Evolutionary conservation across 1,284 basidiomycete genomes (phyloP).

Genomic region (Irpex rosettiformis): DNA sequence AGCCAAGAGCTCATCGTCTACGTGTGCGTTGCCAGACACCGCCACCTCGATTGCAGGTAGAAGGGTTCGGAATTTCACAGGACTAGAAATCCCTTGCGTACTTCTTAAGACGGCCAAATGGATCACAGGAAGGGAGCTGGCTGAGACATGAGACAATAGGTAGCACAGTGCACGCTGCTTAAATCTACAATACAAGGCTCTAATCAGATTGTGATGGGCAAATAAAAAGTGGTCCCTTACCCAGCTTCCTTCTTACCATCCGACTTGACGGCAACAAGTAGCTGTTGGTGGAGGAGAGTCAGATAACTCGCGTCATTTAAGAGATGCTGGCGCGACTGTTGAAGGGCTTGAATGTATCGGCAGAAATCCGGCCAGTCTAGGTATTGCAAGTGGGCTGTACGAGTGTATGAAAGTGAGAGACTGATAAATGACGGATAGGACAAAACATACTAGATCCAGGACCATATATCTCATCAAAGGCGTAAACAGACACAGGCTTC

Average conservation of each 20-base stretch:
- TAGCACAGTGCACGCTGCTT: constrained; percentile 77
- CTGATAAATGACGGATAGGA: background rate
- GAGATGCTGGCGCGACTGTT: constrained; percentile 58
- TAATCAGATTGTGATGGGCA: constrained; percentile 9
- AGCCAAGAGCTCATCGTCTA: constrained; percentile 35
- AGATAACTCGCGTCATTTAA: constrained; percentile 68
- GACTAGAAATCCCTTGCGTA: constrained; percentile 59
- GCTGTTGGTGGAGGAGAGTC: constrained; percentile 57
- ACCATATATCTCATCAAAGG: constrained; percentile 83
- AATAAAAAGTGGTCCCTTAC: no score
- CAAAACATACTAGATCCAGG: constrained; percentile 48
- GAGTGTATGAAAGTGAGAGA: constrained; percentile 3
- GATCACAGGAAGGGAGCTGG: constrained; percentile 48
- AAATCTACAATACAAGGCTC: constrained; percentile 42
- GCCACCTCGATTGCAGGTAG: constrained; percentile 51
- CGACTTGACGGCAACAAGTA: constrained; percentile 42
- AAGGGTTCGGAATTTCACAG: constrained; percentile 63
- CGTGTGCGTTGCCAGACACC: constrained; percentile 30
- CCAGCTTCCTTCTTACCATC: constrained; percentile 64
- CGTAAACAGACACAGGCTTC: constrained; percentile 66
- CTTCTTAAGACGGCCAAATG: constrained; percentile 59
- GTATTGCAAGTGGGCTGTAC: constrained; percentile 69
- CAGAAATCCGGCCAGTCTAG: constrained; percentile 71
- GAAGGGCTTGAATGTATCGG: constrained; percentile 61
- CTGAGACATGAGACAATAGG: constrained; percentile 78